Percentiles rank a stretch among this genome's conserved stretches.
phyloP scores from a whole-genome alignment of 768 basidiomycete genomes.

The Candolleomyces eurysporus region DNA sequence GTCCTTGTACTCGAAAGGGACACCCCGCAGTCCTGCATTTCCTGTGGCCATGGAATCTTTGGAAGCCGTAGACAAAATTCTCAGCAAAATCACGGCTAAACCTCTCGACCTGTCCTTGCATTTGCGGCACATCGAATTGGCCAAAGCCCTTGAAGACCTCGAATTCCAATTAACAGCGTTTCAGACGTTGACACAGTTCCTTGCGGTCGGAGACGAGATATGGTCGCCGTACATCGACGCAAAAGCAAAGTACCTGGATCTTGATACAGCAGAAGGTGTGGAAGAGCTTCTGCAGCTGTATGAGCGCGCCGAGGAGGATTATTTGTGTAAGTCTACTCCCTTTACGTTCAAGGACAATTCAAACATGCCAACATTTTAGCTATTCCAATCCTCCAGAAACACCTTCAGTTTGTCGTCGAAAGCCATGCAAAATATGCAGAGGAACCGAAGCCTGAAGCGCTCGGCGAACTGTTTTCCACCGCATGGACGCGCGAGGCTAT shows the following conservation, averaged over 20 bases:
- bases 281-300: constrained; percentile 61
- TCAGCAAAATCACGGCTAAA: constrained; percentile 55
- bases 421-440: constrained; percentile 39
- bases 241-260: constrained; percentile 47
- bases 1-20: constrained; percentile 1
- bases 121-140: constrained; percentile 62
- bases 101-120: constrained; percentile 66
- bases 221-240: constrained; percentile 70
- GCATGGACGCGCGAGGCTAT: constrained; percentile 62
- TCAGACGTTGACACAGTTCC: constrained; percentile 62
- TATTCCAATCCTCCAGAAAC: constrained; percentile 69
- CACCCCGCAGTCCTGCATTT: not conserved
- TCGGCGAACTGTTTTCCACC: constrained; percentile 59
- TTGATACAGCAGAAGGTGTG: constrained; percentile 51
- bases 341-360: constrained; percentile 3
- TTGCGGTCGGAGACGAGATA: constrained; percentile 65
- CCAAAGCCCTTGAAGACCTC: constrained; percentile 52
- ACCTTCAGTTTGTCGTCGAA: constrained; percentile 59
- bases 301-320: constrained; percentile 67
- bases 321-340: constrained; percentile 61
- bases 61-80: constrained; percentile 59
- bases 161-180: constrained; percentile 62
- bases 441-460: constrained; percentile 44
- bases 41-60: constrained; percentile 38
- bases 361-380: constrained; percentile 40